Evolutionary conservation across 352 stramenopile species (phyloP), one percentile per base, ranked within the genome.

Genomic region (Phytophthora citricola): DNA sequence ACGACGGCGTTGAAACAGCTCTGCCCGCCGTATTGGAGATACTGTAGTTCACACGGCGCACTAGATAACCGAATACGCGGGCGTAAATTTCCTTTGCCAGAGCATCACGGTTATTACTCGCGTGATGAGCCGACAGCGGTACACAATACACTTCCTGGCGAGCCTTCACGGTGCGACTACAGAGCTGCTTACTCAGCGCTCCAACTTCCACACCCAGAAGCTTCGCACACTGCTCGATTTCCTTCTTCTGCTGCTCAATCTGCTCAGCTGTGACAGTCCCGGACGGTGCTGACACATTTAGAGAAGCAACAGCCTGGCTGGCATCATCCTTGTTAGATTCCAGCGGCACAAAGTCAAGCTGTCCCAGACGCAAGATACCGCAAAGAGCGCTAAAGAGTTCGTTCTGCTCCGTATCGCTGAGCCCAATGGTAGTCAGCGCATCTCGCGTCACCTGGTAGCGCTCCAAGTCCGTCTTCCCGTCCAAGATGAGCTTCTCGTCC

Each of bases 11-110:
- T 1, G 49, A 73, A 22, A 43, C 36, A 10, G 34, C 46, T 43
- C 58, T 63, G 24, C 62, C 64, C 10, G 72, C 58, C 3, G 79
- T 78, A 14, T 84, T 83, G 14, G 85, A 90, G 43, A 94, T 93
- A 60, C 85, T 94, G 53, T 91, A 76, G 68, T 96, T 96, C 10
- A 96, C 85, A 11, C 83, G 79, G 9, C 78, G 77, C 47, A 99
- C 96, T 9, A 99, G 82, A 79, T 97, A 99, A 2, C 94, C 83
- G 64, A 99, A 99, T 12, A 99, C 74, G 22, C 96, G 90, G 6
- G 87, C 82, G 56, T 98, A 98, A n/a, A 98, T 76, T 56, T 98
- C 94, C 60, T 98, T 98, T 14, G 90, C 93, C 5, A 98, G 69
- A 11, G 97, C 97, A 75, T 99, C 97, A 26, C 97, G 87, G 62